These are phyloP conservation scores for Pyrenophora seminiperda DNA, from an alignment of 2,329 filamentous ascomycete species.

Conservation along the genomic window DNA sequence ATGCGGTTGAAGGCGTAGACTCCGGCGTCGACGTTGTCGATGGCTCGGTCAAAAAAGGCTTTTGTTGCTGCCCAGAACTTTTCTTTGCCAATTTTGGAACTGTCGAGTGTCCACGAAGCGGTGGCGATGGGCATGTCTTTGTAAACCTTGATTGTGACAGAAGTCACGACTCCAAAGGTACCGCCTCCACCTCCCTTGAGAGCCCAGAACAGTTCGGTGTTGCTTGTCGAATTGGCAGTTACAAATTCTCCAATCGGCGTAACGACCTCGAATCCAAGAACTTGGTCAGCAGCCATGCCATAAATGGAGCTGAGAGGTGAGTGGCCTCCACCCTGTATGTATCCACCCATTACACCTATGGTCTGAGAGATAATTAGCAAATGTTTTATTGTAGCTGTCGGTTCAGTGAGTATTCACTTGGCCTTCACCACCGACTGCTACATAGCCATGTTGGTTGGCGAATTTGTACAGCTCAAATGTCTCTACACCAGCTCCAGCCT, in stretches of 20 bases:
- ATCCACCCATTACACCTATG: constrained; percentile 55
- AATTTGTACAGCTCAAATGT: constrained; percentile 33
- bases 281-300: constrained; percentile 35
- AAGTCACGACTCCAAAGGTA: constrained; percentile 31
- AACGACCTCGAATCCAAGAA: constrained; percentile 33
- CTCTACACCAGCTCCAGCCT: constrained; percentile 36
- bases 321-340: constrained; percentile 51
- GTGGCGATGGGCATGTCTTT: constrained; percentile 33
- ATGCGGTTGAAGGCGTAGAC: constrained; percentile 21
- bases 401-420: constrained; percentile 4
- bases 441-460: too few species aligned
- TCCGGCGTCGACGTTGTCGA: constrained; percentile 15
- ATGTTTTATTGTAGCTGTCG: neutral
- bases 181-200: constrained; percentile 26
- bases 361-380: constrained; percentile 31
- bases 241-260: constrained; percentile 28
- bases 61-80: constrained; percentile 34
- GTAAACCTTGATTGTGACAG: constrained; percentile 33
- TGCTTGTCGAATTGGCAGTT: constrained; percentile 22
- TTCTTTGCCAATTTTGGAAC: constrained; percentile 34
- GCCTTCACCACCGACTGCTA: constrained; percentile 26
- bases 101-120: constrained; percentile 39
- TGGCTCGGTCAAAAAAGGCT: constrained; percentile 8
- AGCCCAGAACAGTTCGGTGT: constrained; percentile 26
- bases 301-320: constrained; percentile 18